Percentiles rank a stretch among this genome's conserved stretches.
phyloP scores from a whole-genome alignment of 2,329 filamentous ascomycete species.

The Ampelomyces quisqualis region DNA sequence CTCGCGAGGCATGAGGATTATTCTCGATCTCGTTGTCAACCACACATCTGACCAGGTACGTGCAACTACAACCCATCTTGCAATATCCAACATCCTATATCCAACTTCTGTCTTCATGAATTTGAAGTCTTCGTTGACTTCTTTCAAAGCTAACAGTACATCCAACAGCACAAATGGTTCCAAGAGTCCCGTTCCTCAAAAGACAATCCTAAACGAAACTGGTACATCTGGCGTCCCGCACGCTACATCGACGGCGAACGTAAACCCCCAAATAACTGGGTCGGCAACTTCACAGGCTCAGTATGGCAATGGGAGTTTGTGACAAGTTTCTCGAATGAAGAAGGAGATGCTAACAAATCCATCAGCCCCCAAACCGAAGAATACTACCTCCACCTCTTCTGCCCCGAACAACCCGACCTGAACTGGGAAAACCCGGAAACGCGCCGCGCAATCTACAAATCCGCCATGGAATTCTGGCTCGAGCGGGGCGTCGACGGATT shows the following conservation, averaged over 20 bases:
- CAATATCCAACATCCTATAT: too few relatives aligned
- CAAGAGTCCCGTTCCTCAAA: conserved; percentile 55
- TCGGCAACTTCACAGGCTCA: conserved; percentile 60
- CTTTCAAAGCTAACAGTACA: too few relatives aligned
- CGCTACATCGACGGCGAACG: conserved; percentile 57
- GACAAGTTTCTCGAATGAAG: too few relatives aligned
- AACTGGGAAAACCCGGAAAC: conserved; percentile 77
- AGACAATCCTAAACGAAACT: conserved; percentile 54
- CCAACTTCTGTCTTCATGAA: too few relatives aligned
- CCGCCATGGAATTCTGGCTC: conserved; percentile 76
- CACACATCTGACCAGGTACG: conserved; percentile 43
- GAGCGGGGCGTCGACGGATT: conserved; percentile 62
- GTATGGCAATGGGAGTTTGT: conserved; percentile 75
- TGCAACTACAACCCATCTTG: too few relatives aligned
- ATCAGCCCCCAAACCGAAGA: conserved; percentile 65
- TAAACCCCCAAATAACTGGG: conserved; percentile 76
- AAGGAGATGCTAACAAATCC: too few relatives aligned
- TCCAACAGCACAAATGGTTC: conserved; percentile 61
- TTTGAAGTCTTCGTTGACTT: too few relatives aligned
- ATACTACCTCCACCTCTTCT: conserved; percentile 77
- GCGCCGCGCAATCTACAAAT: conserved; percentile 67
- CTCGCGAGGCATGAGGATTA: conserved; percentile 40
- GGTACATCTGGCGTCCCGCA: conserved; percentile 57
- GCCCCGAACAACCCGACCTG: conserved; percentile 75
- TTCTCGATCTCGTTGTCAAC: conserved; percentile 46